Percentiles rank a stretch among this genome's conserved stretches.
These are phyloP conservation scores for Taiwanofungus camphoratus DNA, from an alignment of 1,284 basidiomycete species.

Conservation along the genomic window DNA sequence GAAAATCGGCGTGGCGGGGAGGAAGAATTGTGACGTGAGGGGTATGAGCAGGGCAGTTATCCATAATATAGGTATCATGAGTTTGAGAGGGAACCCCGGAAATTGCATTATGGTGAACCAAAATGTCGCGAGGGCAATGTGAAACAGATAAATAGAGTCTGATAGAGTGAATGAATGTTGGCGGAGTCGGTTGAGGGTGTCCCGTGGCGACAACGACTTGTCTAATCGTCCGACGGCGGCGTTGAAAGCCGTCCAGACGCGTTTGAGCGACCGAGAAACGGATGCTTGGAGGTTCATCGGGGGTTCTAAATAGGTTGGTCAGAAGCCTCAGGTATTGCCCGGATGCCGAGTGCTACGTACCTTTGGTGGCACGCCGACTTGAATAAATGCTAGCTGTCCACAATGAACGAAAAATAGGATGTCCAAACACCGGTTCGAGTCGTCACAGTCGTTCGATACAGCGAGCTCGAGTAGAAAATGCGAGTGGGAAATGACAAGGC, in stretches of 20 bases:
- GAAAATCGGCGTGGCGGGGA: slow-evolving; percentile 86
- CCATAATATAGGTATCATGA: slow-evolving; percentile 78
- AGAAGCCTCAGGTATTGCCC: too few species aligned
- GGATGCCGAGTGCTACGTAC: too few species aligned
- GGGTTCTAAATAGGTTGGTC: neutral
- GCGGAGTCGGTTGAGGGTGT: slow-evolving; percentile 60
- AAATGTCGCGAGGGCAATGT: slow-evolving; percentile 62
- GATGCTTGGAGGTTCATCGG: slow-evolving; percentile 12
- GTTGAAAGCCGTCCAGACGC: slow-evolving; percentile 45
- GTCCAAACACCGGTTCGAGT: too few species aligned
- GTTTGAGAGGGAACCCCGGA: slow-evolving; percentile 71
- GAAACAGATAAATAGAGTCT: slow-evolving; percentile 62
- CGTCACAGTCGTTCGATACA: too few species aligned
- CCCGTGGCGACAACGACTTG: slow-evolving; percentile 66
- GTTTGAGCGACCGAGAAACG: slow-evolving; percentile 19
- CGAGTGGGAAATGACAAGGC: too few species aligned
- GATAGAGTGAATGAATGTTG: slow-evolving; percentile 54
- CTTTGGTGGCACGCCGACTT: too few species aligned
- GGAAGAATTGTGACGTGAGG: slow-evolving; percentile 87
- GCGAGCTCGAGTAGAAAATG: too few species aligned
- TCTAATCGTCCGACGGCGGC: slow-evolving; percentile 67
- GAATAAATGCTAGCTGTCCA: too few species aligned
- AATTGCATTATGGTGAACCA: slow-evolving; percentile 76
- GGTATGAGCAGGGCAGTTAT: slow-evolving; percentile 71
- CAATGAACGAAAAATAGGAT: too few species aligned